Evolutionary conservation across 768 basidiomycete species (phyloP).

Genomic region (Mycena venus): DNA sequence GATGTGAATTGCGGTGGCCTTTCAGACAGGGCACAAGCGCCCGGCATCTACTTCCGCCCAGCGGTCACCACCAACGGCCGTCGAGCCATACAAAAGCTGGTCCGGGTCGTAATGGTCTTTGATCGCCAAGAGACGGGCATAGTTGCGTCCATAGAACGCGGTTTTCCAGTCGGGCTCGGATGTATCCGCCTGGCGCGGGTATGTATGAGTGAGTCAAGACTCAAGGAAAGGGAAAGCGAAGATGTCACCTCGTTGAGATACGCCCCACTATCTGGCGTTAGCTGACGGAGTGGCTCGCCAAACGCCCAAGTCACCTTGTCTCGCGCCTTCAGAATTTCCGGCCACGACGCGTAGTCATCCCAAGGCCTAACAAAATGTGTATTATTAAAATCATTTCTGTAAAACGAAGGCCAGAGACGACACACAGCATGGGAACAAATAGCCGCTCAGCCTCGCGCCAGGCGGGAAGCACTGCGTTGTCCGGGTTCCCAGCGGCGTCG

Average conservation of each 20-base stretch:
- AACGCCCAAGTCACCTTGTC: constrained; percentile 17
- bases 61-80: constrained; percentile 26
- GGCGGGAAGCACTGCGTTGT: constrained; percentile 34
- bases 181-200: constrained; percentile 30
- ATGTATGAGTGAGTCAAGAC: neutral
- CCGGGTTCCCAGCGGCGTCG: constrained; percentile 6
- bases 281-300: constrained; percentile 17
- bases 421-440: constrained; percentile 22
- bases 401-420: too few relatives aligned
- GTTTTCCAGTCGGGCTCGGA: constrained; percentile 34
- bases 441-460: constrained; percentile 32
- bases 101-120: constrained; percentile 32
- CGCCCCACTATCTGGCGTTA: constrained; percentile 32
- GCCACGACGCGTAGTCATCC: constrained; percentile 31
- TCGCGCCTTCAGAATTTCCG: constrained; percentile 22
- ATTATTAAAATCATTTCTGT: neutral
- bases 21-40: neutral
- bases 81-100: constrained; percentile 33
- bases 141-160: constrained; percentile 33
- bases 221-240: too few relatives aligned
- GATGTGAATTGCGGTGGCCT: too few relatives aligned
- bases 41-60: neutral
- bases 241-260: constrained; percentile 34
- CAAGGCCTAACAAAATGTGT: constrained; percentile 12
- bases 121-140: constrained; percentile 24